Percentiles rank a stretch among this genome's conserved stretches.
Evolutionary conservation across 768 basidiomycete genomes (phyloP).

Genomic region (Leccinum aurantiacum): DNA sequence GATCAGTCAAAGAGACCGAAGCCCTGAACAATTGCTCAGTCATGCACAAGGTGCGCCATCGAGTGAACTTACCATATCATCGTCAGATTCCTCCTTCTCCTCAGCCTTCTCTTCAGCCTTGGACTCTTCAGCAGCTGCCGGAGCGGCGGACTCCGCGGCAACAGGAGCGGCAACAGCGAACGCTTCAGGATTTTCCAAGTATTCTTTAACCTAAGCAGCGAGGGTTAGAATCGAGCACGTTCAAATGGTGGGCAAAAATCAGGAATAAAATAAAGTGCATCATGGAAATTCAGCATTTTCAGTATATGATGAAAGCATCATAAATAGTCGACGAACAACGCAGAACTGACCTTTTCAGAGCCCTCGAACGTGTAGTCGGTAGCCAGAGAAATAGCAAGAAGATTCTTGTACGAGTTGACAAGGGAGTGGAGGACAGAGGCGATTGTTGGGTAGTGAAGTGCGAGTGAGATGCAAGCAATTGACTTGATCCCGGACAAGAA

Average conservation of each 20-base stretch:
- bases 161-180: slow-evolving; percentile 81
- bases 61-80: slow-evolving; percentile 69
- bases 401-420: slow-evolving; percentile 99
- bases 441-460: slow-evolving; percentile 93
- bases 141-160: slow-evolving; percentile 48
- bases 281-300: slow-evolving; percentile 76
- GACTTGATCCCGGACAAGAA: slow-evolving; percentile 95
- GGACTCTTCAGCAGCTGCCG: slow-evolving; percentile 58
- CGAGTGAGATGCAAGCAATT: slow-evolving; percentile 93
- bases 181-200: slow-evolving; percentile 97
- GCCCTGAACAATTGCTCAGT: slow-evolving; percentile 51
- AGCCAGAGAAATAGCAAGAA: slow-evolving; percentile 81
- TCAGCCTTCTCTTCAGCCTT: slow-evolving; percentile 74
- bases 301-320: slow-evolving; percentile 62
- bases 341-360: slow-evolving; percentile 75
- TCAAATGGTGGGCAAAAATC: slow-evolving; percentile 19
- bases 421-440: slow-evolving; percentile 93
- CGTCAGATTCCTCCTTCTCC: slow-evolving; percentile 84
- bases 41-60: neutral
- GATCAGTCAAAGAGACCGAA: slow-evolving; percentile 89
- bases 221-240: slow-evolving; percentile 5
- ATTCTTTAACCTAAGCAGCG: slow-evolving; percentile 78
- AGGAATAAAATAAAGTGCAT: slow-evolving; percentile 36
- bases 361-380: slow-evolving; percentile 97
- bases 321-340: slow-evolving; percentile 8